Conservation (phyloP, 1,284 basidiomycete genomes). For the Inonotus hispidus region DNA sequence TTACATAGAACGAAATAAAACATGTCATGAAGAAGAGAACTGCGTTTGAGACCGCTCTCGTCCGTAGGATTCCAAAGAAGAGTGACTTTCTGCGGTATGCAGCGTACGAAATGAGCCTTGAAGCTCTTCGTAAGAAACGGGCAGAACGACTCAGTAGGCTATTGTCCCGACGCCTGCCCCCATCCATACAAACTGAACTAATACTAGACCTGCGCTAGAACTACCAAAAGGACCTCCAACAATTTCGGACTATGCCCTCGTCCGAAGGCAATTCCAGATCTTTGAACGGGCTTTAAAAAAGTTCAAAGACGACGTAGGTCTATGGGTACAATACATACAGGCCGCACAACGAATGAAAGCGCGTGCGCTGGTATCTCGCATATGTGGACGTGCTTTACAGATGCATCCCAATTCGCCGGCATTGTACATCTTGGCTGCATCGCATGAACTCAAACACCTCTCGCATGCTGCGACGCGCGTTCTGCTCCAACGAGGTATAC, state of each 20-base stretch:
- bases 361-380: slow-evolving; percentile 70
- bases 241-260: slow-evolving; percentile 78
- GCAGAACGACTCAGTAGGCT: slow-evolving; percentile 66
- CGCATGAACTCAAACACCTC: slow-evolving; percentile 76
- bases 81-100: slow-evolving; percentile 89
- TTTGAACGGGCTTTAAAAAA: slow-evolving; percentile 86
- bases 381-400: slow-evolving; percentile 80
- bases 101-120: slow-evolving; percentile 88
- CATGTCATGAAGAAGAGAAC: slow-evolving; percentile 86
- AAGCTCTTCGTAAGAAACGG: slow-evolving; percentile 73
- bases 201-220: slow-evolving; percentile 33
- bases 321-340: slow-evolving; percentile 88
- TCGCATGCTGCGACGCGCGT: slow-evolving; percentile 81
- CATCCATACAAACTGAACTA: slow-evolving; percentile 5
- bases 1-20: slow-evolving; percentile 65
- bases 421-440: slow-evolving; percentile 84
- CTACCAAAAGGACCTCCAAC: slow-evolving; percentile 49
- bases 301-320: slow-evolving; percentile 83
- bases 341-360: slow-evolving; percentile 81
- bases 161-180: not conserved
- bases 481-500: slow-evolving; percentile 81
- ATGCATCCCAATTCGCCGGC: slow-evolving; percentile 77
- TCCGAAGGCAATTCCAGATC: slow-evolving; percentile 81
- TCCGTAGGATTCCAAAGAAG: slow-evolving; percentile 81
- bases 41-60: slow-evolving; percentile 76